A percentile compares a stretch with the other conserved stretches of the same genome.
phyloP scores from a whole-genome alignment of 2,329 filamentous ascomycete genomes.

The Nigrospora sphaerica region DNA sequence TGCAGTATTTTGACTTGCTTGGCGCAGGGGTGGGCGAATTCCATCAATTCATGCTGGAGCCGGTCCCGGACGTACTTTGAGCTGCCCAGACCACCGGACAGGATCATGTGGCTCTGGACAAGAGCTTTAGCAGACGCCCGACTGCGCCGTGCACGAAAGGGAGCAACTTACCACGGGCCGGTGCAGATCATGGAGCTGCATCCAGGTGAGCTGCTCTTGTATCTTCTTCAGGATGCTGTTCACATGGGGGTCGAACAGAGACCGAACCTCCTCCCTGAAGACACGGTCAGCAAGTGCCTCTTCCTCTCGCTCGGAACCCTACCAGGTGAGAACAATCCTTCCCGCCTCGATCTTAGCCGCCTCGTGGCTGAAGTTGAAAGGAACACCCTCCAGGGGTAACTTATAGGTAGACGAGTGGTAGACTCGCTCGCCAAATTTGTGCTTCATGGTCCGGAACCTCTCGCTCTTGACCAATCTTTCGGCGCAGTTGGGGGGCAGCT shows the following conservation, averaged over 20 bases:
- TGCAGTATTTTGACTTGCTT: slow-evolving; percentile 29
- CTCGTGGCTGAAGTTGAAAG: slow-evolving; percentile 29
- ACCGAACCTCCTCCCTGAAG: slow-evolving; percentile 32
- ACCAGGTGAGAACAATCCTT: slow-evolving; percentile 31
- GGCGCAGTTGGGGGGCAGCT: slow-evolving; percentile 28
- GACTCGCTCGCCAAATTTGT: slow-evolving; percentile 35
- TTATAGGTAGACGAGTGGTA: slow-evolving; percentile 32
- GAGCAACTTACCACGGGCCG: slow-evolving; percentile 25
- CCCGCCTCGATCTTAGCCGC: slow-evolving; percentile 30
- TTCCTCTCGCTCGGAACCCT: background rate
- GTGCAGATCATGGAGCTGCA: slow-evolving; percentile 19
- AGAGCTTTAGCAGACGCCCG: no score
- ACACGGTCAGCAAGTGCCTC: no score
- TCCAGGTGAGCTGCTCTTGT: slow-evolving; percentile 31
- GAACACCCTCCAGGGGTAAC: slow-evolving; percentile 34
- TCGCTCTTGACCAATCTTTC: slow-evolving; percentile 28
- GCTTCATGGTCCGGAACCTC: slow-evolving; percentile 27
- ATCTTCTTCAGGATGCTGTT: slow-evolving; percentile 30
- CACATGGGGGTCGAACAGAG: slow-evolving; percentile 34
- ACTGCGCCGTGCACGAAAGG: no score
- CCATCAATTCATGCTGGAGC: slow-evolving; percentile 28
- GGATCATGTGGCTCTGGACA: slow-evolving; percentile 30
- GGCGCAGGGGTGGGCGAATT: slow-evolving; percentile 26
- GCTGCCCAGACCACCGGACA: slow-evolving; percentile 38
- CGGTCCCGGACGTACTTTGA: slow-evolving; percentile 37